These are phyloP conservation scores for Solanum raphanifolium DNA, from an alignment of 257 asterid species.

Conservation along the genomic window DNA sequence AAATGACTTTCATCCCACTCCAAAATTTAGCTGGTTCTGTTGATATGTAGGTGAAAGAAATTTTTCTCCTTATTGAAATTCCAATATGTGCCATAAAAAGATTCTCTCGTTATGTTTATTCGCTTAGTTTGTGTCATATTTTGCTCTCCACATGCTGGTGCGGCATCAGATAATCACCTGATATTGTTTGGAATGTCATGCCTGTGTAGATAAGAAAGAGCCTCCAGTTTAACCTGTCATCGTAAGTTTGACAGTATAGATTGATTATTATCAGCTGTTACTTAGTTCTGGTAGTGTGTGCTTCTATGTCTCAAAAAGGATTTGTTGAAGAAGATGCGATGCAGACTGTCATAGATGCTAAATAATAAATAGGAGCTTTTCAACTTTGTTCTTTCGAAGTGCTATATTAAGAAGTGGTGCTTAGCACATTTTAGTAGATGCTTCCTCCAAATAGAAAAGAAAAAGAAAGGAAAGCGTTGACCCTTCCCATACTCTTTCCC, in stretches of 20 bases:
- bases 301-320: background rate
- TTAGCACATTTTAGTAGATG: background rate
- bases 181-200: background rate
- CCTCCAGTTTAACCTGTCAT: background rate
- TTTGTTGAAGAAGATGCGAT: background rate
- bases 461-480: background rate
- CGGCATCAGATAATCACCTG: background rate
- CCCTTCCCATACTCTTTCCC: background rate
- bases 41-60: background rate
- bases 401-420: background rate
- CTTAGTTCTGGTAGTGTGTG: background rate
- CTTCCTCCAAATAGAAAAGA: background rate
- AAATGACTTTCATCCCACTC: background rate
- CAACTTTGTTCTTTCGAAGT: background rate
- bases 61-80: background rate
- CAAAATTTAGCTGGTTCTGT: background rate
- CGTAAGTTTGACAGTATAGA: background rate
- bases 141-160: background rate
- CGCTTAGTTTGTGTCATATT: background rate
- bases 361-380: background rate
- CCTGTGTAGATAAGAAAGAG: background rate
- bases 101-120: background rate
- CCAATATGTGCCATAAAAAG: background rate
- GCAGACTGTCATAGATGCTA: background rate
- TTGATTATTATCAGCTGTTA: background rate